A percentile compares a stretch with the other conserved stretches of the same genome.
Conservation (phyloP, 2,329 filamentous ascomycete genomes). For the Bipolaris sorokiniana region DNA sequence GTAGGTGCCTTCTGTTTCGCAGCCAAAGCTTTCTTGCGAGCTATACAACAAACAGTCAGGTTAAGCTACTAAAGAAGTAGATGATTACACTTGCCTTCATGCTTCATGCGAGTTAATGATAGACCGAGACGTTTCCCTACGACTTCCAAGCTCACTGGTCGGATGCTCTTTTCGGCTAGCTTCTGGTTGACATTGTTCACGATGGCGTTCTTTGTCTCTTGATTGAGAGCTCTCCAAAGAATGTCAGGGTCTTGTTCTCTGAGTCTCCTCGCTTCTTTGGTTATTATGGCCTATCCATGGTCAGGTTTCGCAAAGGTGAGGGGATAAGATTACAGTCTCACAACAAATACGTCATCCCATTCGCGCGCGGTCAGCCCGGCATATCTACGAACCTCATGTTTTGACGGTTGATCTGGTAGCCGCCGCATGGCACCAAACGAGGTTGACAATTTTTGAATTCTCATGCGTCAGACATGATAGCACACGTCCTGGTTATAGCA, state of each 20-base stretch:
- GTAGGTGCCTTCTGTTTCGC: not conserved
- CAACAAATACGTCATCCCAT: not conserved
- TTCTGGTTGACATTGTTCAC: not conserved
- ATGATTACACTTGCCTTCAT: not conserved
- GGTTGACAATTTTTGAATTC: not conserved
- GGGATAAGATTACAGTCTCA: not conserved
- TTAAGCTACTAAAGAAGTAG: not conserved
- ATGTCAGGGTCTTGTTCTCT: not conserved
- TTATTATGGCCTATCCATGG: not conserved
- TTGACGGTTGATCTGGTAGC: not conserved
- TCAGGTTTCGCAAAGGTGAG: not conserved
- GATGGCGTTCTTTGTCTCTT: not conserved
- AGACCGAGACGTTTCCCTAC: not conserved
- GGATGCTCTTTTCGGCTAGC: not conserved
- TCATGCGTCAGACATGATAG: not conserved
- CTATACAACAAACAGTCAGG: not conserved
- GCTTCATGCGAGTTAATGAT: not conserved
- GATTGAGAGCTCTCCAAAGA: not conserved
- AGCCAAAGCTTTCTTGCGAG: not conserved
- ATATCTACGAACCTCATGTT: not conserved
- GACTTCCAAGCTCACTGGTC: not conserved
- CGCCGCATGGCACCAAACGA: not conserved
- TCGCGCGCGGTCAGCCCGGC: not conserved
- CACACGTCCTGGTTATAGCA: conserved; percentile 1
- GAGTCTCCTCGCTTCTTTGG: not conserved